Evolutionary conservation across 805 yeast species (phyloP), one percentile per base, ranked within the genome.

Genomic region (Candida coquimbonensis): DNA sequence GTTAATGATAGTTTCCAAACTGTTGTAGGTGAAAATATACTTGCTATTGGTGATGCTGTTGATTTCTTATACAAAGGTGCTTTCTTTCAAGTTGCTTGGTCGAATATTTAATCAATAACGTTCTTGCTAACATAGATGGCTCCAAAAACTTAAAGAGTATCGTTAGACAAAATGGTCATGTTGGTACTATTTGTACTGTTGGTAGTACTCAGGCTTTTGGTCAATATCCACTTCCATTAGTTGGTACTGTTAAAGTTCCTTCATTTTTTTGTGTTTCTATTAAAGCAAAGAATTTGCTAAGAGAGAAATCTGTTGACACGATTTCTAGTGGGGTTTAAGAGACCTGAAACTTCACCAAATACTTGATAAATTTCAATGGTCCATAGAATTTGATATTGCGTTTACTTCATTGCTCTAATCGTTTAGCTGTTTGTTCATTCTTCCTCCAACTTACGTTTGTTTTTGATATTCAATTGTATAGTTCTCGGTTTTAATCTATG

Each of bases 41-140:
- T 65, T 46, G 63, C 68, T 3, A 53, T 65, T 42, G 70, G 69
- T 13, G 69, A 66, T 49, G 59, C 59, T n/a, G 45, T 51, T 13
- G 53, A 55, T 45, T 54, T 50, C 45, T 46, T 47, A 3, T 50
- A 49, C 38, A 63, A 62, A 36, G 57, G 65, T 11, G 19, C 64
- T 0, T 6, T 38, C 4, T 45, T 39, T 27, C 40, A 31, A 14
- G 14, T 3, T 5, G 4, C 25, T 13, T 53, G 59, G 58, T 16
- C 51, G 8, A 19, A 33, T 3, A 34, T 38, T 38, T 27, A 9
- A n/a, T 8, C 4, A 16, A 27, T 11, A 27, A 27, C 25, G n/a
- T 38, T 26, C n/a, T 27, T 16, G 50, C 52, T 2, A 4, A 60
- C 5, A 38, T 45, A 2, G 19, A 49, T n/a, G 63, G 17, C 12